Evolutionary conservation across 768 basidiomycete genomes (phyloP).

Genomic region (Lactarius indigo): DNA sequence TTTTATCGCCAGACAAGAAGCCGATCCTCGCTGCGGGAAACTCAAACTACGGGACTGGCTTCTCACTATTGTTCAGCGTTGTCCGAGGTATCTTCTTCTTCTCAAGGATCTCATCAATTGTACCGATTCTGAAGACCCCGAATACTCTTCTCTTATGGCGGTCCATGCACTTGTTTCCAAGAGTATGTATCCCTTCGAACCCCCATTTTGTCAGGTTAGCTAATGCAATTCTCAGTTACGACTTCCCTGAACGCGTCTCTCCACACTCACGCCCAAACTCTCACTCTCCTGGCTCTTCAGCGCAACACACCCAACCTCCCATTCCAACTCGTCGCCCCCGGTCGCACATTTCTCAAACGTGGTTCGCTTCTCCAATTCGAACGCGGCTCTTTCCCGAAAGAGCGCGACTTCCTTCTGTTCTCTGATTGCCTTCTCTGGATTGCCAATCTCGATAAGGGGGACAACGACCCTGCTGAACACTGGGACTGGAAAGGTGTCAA

Average conservation of each 20-base stretch:
- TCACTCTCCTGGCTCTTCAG: slow-evolving; percentile 74
- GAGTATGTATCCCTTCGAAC: slow-evolving; percentile 44
- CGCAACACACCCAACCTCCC: slow-evolving; percentile 72
- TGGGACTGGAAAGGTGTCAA: slow-evolving; percentile 27
- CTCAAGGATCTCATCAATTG: slow-evolving; percentile 76
- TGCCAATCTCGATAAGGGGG: slow-evolving; percentile 40
- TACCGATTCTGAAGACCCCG: slow-evolving; percentile 62
- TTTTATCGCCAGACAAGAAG: slow-evolving; percentile 64
- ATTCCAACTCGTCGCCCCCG: slow-evolving; percentile 73
- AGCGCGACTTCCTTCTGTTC: slow-evolving; percentile 76
- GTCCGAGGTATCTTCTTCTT: slow-evolving; percentile 80
- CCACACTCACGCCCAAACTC: slow-evolving; percentile 71
- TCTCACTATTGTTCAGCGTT: slow-evolving; percentile 81
- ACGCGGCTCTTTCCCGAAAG: slow-evolving; percentile 45
- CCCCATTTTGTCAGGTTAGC: slow-evolving; percentile 9
- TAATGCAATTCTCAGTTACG: slow-evolving; percentile 52
- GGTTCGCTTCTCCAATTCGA: slow-evolving; percentile 59
- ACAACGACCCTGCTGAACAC: slow-evolving; percentile 25
- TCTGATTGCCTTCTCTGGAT: slow-evolving; percentile 82
- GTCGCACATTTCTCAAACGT: slow-evolving; percentile 72
- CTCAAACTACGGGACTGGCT: slow-evolving; percentile 83
- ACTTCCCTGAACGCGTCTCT: slow-evolving; percentile 74
- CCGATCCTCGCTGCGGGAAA: slow-evolving; percentile 65
- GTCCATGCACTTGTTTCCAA: slow-evolving; percentile 69
- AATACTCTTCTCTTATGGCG: slow-evolving; percentile 55